Conservation (phyloP, 2,329 filamentous ascomycete genomes). For the Pseudogymnoascus sp. region DNA sequence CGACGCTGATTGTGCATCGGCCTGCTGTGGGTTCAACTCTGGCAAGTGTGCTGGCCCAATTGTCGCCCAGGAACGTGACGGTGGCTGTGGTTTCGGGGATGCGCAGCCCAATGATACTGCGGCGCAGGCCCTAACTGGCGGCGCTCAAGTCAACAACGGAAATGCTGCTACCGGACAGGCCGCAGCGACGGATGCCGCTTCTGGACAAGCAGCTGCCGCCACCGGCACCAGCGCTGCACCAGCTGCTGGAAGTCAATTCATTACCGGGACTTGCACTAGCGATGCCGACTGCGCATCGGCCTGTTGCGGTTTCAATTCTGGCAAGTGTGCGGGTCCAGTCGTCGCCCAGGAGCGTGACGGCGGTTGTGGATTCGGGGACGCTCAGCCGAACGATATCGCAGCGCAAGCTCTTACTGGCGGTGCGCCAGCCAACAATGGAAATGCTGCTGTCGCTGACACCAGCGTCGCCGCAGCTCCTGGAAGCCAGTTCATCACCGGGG, state of each 20-base stretch:
- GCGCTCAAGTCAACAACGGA: neutral
- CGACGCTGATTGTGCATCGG: constrained; percentile 14
- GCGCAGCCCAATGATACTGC: constrained; percentile 13
- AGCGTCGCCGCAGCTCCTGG: constrained; percentile 14
- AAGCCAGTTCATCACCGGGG: constrained; percentile 29
- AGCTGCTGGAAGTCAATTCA: constrained; percentile 10
- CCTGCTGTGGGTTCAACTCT: constrained; percentile 16
- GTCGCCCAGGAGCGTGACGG: constrained; percentile 27
- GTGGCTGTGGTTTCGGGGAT: constrained; percentile 27
- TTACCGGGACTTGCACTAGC: constrained; percentile 7
- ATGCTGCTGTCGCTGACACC: neutral
- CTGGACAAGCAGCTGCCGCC: constrained; percentile 24
- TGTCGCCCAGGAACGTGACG: constrained; percentile 27
- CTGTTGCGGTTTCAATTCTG: constrained; percentile 18
- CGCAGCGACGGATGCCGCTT: constrained; percentile 19
- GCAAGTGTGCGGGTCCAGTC: constrained; percentile 28
- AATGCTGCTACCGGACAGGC: constrained; percentile 11
- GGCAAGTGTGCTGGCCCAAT: constrained; percentile 29
- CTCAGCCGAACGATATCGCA: constrained; percentile 10
- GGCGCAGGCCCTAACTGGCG: constrained; percentile 10
- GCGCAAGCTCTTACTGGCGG: neutral
- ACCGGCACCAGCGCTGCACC: constrained; percentile 24
- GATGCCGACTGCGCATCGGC: constrained; percentile 13
- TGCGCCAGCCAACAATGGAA: neutral
- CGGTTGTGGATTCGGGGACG: constrained; percentile 27